Conservation (phyloP, 2,329 filamentous ascomycete species). For the Sarocladiaceae sp. region DNA sequence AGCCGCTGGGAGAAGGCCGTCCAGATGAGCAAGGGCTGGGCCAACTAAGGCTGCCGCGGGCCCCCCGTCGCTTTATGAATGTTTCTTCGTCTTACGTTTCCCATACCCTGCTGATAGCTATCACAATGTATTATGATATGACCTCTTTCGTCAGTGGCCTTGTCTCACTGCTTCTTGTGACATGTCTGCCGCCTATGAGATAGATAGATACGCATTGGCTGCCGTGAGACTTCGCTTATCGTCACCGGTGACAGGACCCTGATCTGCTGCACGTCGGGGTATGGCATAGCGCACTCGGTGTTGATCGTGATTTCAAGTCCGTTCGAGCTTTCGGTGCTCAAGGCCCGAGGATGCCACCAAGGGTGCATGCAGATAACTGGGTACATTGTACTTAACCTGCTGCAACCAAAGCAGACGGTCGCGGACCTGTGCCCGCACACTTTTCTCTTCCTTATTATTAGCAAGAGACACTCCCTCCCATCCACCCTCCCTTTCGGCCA, state of each 20-base stretch:
- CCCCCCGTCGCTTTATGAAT: not conserved
- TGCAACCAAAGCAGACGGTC: too few species aligned
- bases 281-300: not conserved
- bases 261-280: constrained; percentile 4
- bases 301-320: not conserved
- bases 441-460: not conserved
- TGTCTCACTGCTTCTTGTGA: constrained; percentile 1
- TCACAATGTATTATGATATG: constrained; percentile 5
- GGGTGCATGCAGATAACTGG: too few species aligned
- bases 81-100: not conserved
- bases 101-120: constrained; percentile 7
- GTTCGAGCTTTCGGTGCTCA: too few species aligned
- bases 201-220: too few species aligned
- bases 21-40: constrained; percentile 72
- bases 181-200: too few species aligned
- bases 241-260: not conserved
- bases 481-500: too few species aligned
- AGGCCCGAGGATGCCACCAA: too few species aligned
- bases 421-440: too few species aligned
- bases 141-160: not conserved
- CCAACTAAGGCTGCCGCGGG: not conserved
- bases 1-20: constrained; percentile 71
- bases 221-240: not conserved
- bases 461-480: too few species aligned
- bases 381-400: too few species aligned